A percentile compares a stretch with the other conserved stretches of the same genome.
These are phyloP conservation scores for Hondaea fermentalgiana DNA, from an alignment of 108 stramenopile genomes.

Conservation along the genomic window DNA sequence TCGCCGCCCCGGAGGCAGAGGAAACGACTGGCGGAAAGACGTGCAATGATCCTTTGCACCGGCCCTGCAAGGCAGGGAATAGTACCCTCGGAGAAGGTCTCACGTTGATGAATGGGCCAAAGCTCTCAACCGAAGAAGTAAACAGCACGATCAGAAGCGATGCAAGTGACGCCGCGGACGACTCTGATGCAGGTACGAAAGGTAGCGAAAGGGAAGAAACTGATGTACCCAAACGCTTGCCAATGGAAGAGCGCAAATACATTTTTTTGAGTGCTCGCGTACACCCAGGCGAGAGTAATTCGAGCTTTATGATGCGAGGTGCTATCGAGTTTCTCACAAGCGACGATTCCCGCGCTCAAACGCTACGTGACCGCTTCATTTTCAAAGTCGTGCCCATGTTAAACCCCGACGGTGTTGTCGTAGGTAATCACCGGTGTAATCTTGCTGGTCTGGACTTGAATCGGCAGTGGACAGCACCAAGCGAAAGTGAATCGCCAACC, in stretches of 20 bases:
- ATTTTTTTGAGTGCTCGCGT: constrained; percentile 38
- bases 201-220: too few species aligned
- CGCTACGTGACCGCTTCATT: constrained; percentile 30
- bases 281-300: constrained; percentile 56
- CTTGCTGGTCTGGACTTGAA: constrained; percentile 54
- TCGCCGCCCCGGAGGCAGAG: too few species aligned
- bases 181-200: neutral
- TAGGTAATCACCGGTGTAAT: constrained; percentile 49
- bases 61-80: too few species aligned
- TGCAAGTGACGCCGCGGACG: neutral
- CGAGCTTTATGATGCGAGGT: constrained; percentile 56
- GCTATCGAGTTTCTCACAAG: constrained; percentile 44
- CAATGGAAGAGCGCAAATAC: neutral
- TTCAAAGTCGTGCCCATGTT: constrained; percentile 58
- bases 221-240: neutral
- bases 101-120: too few species aligned
- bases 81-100: too few species aligned
- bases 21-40: too few species aligned
- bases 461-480: constrained; percentile 38
- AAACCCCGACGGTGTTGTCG: constrained; percentile 58
- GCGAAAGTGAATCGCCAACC: constrained; percentile 29
- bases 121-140: too few species aligned
- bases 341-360: constrained; percentile 18
- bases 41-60: too few species aligned
- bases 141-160: too few species aligned